phyloP scores from a whole-genome alignment of 1,139 yeast species.

The Geotrichum fermentans region DNA sequence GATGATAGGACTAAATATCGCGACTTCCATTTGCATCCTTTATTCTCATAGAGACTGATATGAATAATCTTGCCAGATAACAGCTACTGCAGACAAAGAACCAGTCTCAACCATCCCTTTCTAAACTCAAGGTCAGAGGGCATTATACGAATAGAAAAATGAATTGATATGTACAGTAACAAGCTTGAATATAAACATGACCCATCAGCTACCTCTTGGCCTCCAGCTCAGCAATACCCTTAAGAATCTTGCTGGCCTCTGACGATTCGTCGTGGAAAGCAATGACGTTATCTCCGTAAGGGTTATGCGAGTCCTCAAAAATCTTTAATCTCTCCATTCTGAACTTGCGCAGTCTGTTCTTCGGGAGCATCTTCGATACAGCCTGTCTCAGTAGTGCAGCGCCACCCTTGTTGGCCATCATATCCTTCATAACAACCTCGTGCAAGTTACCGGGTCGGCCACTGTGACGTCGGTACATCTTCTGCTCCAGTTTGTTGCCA shows the following conservation, averaged over 20 bases:
- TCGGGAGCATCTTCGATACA: slow-evolving; percentile 94
- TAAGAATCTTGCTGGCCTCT: slow-evolving; percentile 18
- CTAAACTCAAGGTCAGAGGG: too few species aligned
- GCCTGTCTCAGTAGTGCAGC: slow-evolving; percentile 79
- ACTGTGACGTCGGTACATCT: slow-evolving; percentile 88
- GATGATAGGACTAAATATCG: too few species aligned
- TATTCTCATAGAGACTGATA: too few species aligned
- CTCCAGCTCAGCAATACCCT: slow-evolving; percentile 12
- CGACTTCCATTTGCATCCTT: too few species aligned
- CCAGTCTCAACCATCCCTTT: too few species aligned
- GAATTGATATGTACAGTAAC: slow-evolving; percentile 9
- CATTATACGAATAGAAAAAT: background rate
- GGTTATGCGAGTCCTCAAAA: slow-evolving; percentile 83
- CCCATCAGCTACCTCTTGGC: slow-evolving; percentile 6
- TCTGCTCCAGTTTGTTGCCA: slow-evolving; percentile 77
- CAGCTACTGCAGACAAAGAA: too few species aligned
- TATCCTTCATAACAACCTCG: slow-evolving; percentile 72
- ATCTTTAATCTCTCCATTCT: slow-evolving; percentile 82
- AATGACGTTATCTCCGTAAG: slow-evolving; percentile 73
- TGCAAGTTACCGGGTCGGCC: slow-evolving; percentile 86
- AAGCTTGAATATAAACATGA: background rate
- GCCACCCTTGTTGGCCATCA: slow-evolving; percentile 76
- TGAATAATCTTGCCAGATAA: too few species aligned
- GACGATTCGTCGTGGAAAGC: slow-evolving; percentile 76
- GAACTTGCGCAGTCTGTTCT: slow-evolving; percentile 71